These are phyloP conservation scores for Penicillium samsonianum DNA, from an alignment of 495 filamentous ascomycete species.

Conservation along the genomic window DNA sequence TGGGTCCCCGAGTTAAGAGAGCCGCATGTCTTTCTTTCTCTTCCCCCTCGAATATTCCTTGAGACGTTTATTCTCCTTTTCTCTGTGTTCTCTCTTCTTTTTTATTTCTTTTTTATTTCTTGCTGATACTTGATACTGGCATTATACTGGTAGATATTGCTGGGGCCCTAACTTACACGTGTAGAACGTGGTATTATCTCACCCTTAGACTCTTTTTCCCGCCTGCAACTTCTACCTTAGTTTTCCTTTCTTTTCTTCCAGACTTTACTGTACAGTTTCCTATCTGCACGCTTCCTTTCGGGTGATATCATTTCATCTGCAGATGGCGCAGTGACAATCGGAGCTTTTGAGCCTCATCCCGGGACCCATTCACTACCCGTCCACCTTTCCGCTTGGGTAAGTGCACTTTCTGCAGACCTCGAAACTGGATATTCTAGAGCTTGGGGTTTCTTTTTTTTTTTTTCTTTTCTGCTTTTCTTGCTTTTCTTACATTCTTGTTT, in stretches of 20 bases:
- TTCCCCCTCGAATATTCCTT: slow-evolving; percentile 5
- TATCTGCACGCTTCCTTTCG: not conserved
- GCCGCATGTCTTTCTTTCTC: not conserved
- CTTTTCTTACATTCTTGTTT: not conserved
- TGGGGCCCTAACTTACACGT: not conserved
- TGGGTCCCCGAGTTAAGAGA: slow-evolving; percentile 3
- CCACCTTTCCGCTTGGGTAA: slow-evolving; percentile 13
- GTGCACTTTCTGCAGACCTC: slow-evolving; percentile 9
- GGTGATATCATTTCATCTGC: slow-evolving; percentile 14
- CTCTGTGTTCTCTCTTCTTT: not conserved
- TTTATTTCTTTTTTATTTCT: not conserved
- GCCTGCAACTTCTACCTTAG: not conserved
- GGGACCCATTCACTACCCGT: slow-evolving; percentile 13
- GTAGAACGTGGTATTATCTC: slow-evolving; percentile 10
- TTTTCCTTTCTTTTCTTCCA: slow-evolving; percentile 11
- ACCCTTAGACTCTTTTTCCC: not conserved
- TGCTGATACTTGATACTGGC: slow-evolving; percentile 2
- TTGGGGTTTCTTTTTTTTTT: not conserved
- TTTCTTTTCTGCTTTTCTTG: not conserved
- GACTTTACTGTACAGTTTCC: not conserved
- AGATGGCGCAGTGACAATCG: slow-evolving; percentile 17
- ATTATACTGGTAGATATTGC: slow-evolving; percentile 2
- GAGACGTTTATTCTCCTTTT: slow-evolving; percentile 11
- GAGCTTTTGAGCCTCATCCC: slow-evolving; percentile 15
- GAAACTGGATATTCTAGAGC: slow-evolving; percentile 1